These are phyloP conservation scores for Blastobotrys peoriensis DNA, from an alignment of 805 yeast genomes.

Conservation along the genomic window DNA sequence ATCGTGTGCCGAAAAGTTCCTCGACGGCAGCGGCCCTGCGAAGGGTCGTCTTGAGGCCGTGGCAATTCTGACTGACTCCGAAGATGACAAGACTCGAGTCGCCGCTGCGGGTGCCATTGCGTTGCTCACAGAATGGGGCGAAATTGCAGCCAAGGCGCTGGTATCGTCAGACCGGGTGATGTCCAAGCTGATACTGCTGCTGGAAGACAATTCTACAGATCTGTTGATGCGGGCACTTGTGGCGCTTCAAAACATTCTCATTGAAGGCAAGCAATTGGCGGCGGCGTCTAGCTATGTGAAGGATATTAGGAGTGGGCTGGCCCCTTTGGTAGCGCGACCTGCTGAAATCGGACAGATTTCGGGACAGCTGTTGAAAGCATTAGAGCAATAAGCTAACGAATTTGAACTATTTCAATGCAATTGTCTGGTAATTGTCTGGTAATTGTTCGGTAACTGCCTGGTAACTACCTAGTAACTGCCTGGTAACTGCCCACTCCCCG, in stretches of 20 bases:
- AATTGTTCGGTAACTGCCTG: too few relatives aligned
- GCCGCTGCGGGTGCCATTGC: constrained; percentile 39
- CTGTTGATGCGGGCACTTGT: constrained; percentile 6
- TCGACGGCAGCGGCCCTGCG: constrained; percentile 28
- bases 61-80: constrained; percentile 28
- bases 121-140: constrained; percentile 32
- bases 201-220: constrained; percentile 3
- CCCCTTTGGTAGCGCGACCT: too few relatives aligned
- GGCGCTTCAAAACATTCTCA: constrained; percentile 2
- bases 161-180: constrained; percentile 25
- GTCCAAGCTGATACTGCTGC: constrained; percentile 8
- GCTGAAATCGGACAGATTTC: too few relatives aligned
- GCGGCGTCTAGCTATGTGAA: too few relatives aligned
- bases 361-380: too few relatives aligned
- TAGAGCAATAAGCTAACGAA: too few relatives aligned
- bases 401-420: too few relatives aligned
- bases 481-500: too few relatives aligned
- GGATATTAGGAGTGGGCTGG: too few relatives aligned
- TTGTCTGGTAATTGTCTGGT: too few relatives aligned
- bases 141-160: constrained; percentile 27
- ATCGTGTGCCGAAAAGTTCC: constrained; percentile 31
- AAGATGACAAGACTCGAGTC: constrained; percentile 28
- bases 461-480: too few relatives aligned
- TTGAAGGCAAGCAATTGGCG: constrained; percentile 3
- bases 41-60: constrained; percentile 26